Conservation (phyloP, 371 early-diverging fungal species). For the Rhizomucor pusillus region DNA sequence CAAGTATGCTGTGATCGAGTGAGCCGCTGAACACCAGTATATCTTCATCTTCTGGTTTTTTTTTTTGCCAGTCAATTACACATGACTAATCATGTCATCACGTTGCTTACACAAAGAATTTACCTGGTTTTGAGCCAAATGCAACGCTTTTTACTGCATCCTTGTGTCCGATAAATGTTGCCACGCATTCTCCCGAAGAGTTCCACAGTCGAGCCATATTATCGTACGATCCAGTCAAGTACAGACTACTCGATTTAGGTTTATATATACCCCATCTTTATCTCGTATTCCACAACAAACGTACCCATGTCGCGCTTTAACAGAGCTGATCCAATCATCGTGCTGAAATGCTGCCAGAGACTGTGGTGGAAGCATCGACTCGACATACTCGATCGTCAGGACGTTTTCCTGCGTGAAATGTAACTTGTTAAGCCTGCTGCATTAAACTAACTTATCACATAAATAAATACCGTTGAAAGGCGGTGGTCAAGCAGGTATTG, state of each 20-base stretch:
- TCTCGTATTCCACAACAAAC: neutral
- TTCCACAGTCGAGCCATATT: constrained; percentile 83
- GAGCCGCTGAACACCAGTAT: constrained; percentile 34
- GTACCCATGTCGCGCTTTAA: constrained; percentile 46
- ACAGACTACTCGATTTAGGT: constrained; percentile 27
- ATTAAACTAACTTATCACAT: neutral
- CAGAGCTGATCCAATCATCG: constrained; percentile 93
- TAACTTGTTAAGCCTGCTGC: too few relatives aligned
- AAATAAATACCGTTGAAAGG: constrained; percentile 69
- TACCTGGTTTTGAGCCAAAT: constrained; percentile 32
- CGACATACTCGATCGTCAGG: constrained; percentile 88
- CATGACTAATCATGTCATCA: too few relatives aligned
- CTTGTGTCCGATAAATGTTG: constrained; percentile 66
- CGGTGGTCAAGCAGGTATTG: constrained; percentile 67
- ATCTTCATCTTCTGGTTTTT: neutral
- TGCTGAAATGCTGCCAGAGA: constrained; percentile 75
- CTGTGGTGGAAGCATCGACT: constrained; percentile 84
- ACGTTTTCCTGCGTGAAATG: constrained; percentile 68
- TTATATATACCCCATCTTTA: too few relatives aligned
- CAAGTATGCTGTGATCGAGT: constrained; percentile 47
- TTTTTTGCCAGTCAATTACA: neutral
- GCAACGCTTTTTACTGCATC: constrained; percentile 69
- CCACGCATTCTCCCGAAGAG: constrained; percentile 66
- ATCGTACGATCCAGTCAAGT: constrained; percentile 87
- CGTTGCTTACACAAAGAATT: neutral